Evolutionary conservation across 305 asterid genomes (phyloP).

Genomic region (Andrographis paniculata): DNA sequence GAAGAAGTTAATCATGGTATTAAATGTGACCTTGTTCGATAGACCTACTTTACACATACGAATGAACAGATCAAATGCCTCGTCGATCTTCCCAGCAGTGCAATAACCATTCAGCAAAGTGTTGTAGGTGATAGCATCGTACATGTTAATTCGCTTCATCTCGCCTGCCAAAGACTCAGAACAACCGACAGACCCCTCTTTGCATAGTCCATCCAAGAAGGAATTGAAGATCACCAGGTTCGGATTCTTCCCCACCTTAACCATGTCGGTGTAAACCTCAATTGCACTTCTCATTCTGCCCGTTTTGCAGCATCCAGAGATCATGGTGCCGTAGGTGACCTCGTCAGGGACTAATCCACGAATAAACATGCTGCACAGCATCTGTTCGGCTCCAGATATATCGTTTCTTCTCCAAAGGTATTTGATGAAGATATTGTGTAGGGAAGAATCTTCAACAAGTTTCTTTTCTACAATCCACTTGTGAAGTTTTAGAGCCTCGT

Average conservation of each 20-base stretch:
- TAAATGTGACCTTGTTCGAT: slow-evolving; percentile 40
- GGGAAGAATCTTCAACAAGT: slow-evolving; percentile 35
- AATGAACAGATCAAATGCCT: slow-evolving; percentile 37
- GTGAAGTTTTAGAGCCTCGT: slow-evolving; percentile 41
- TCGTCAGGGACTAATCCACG: slow-evolving; percentile 56
- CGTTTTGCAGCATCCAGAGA: slow-evolving; percentile 46
- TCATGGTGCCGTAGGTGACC: slow-evolving; percentile 59
- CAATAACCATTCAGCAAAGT: slow-evolving; percentile 53
- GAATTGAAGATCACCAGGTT: slow-evolving; percentile 55
- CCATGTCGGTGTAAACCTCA: slow-evolving; percentile 38
- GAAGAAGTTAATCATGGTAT: slow-evolving; percentile 42
- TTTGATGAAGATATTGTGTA: slow-evolving; percentile 46
- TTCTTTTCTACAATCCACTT: slow-evolving; percentile 32
- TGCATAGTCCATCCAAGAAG: slow-evolving; percentile 53
- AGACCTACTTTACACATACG: slow-evolving; percentile 40
- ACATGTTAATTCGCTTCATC: slow-evolving; percentile 32
- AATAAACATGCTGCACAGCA: slow-evolving; percentile 58
- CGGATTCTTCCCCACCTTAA: slow-evolving; percentile 35
- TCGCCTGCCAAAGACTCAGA: slow-evolving; percentile 32
- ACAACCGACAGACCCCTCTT: slow-evolving; percentile 29
- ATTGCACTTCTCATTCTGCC: slow-evolving; percentile 33
- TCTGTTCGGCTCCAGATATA: slow-evolving; percentile 39
- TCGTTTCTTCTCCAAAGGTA: slow-evolving; percentile 40
- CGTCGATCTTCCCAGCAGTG: slow-evolving; percentile 29
- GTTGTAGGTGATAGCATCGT: slow-evolving; percentile 44